Evolutionary conservation across 768 basidiomycete genomes (phyloP).

Genomic region (Omphalotus guepiniiformis): DNA sequence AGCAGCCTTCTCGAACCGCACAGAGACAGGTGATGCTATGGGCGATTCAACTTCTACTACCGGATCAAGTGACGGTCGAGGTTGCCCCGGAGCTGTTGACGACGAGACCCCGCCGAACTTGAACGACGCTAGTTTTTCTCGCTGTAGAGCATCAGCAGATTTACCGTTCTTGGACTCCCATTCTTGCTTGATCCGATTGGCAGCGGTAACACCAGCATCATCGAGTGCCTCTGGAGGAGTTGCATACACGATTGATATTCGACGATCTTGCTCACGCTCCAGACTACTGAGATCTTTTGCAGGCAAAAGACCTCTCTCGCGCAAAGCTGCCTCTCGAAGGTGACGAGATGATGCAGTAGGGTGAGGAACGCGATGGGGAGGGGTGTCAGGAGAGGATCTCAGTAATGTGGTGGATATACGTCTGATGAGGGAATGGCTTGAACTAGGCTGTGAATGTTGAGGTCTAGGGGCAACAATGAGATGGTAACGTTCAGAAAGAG

Average conservation of each 20-base stretch:
- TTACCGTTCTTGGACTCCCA: slow-evolving; percentile 51
- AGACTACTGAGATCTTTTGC: slow-evolving; percentile 40
- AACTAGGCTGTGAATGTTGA: neutral
- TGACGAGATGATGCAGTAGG: slow-evolving; percentile 24
- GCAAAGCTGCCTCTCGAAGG: slow-evolving; percentile 51
- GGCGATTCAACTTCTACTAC: no score
- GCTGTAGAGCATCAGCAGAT: no score
- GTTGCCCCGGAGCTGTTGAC: no score
- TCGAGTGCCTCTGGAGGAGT: slow-evolving; percentile 8
- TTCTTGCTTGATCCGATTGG: slow-evolving; percentile 47
- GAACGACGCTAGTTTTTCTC: no score
- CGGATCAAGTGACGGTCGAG: no score
- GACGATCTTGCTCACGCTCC: slow-evolving; percentile 33
- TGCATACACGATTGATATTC: slow-evolving; percentile 30
- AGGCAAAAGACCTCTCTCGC: slow-evolving; percentile 56
- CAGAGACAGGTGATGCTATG: no score
- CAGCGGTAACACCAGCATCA: slow-evolving; percentile 34
- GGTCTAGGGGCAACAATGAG: no score
- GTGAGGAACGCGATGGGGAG: slow-evolving; percentile 15
- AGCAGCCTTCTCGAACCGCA: no score
- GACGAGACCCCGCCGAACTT: no score
- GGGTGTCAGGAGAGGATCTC: slow-evolving; percentile 17
- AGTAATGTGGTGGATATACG: slow-evolving; percentile 15
- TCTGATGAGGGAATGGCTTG: neutral
- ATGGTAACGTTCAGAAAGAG: neutral